Evolutionary conservation across 768 basidiomycete species (phyloP), one percentile per base, ranked within the genome.

Genomic region (Rhodotorula taiwanensis): DNA sequence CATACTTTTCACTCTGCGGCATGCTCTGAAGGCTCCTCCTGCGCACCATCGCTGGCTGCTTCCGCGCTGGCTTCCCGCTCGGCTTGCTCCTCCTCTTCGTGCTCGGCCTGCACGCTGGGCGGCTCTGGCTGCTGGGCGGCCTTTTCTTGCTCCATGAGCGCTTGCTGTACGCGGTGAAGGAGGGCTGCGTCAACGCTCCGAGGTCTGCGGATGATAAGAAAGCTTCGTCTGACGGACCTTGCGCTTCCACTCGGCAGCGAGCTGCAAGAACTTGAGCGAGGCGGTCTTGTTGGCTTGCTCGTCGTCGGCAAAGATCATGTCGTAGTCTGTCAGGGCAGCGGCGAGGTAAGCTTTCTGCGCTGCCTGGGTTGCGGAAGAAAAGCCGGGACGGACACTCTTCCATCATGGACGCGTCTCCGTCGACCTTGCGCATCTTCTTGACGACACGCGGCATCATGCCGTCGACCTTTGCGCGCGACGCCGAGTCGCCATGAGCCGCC

Each of bases 241-340:
- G 41, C 68, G 65, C 45, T 74, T 74, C 93, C 93, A 97, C 0
- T 86, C 86, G 73, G 93, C 91, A 0, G 94, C 94, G 81, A 88
- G 89, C 75, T 93, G 87, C 74, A 97, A 79, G 80, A 98, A 92
- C 73, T 92, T 94, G 85, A 92, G 94, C 1, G 89, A 83, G 0
- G 89, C 86, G 0, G 93, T 89, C 72, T 95, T 94, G 50, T 86
- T 83, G 72, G 94, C 93, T 55, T 86, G 82, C 73, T 95, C 91
- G 81, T 98, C 94, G 79, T 97, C 94, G 31, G 91, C 85, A 76
- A 97, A 98, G 27, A 93, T 85, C 72, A 93, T 83, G 73, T 94
- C 93, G 85, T 88, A 94, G 72, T 94, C 93, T 92, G 64, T 61
- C n/a, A 5, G 45, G 28, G 25, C 27, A 60, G 18, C 30, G 20